Evolutionary conservation across 1,284 basidiomycete genomes (phyloP), one percentile per base, ranked within the genome.

Genomic region (Puccinia novopanici): DNA sequence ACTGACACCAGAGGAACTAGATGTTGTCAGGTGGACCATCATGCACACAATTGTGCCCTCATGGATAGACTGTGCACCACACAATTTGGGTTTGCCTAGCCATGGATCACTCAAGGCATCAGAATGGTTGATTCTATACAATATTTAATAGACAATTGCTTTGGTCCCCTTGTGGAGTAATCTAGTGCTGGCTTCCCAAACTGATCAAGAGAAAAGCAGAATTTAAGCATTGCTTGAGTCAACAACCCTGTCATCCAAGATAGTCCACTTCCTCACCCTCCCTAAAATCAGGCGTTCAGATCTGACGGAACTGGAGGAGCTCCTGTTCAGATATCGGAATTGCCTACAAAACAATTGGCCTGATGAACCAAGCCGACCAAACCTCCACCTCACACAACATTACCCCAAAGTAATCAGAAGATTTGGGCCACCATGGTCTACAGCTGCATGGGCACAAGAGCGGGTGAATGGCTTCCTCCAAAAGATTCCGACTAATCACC

Each of bases 121-220:
- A 12, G 63, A 78, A 55, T 78, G 76, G 76, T 57, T 67, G 42
- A 67, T 67, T 13, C 37, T 78, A 12, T 78, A 52, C 63, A 76
- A 68, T 17, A 2, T 68, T 15, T 68, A 50, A 24, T 68, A 68
- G 15, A 24, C 24, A 3, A 45, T 68, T 15, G 42, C 67, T 1
- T 19, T 68, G 42, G 50, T 68, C 50, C 67, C 67, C 27, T 40
- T 68, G 3, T 50, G 67, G 67, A 68, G 34, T 17, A 17, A 10
- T 9, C 59, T 27, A 4, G 57, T 10, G 8, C 2, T 4, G 2
- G 27, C 13, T 34, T 1, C 34, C 15, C 34, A 4, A 19, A 63
- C 17, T 22, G 19, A 37, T 12, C 3, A 63, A 17, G 59, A 40
- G 17, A 63, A 17, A 4, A 63, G 22, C 34, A 30, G 10, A 34